Evolutionary conservation across 805 yeast genomes (phyloP), one percentile per base, ranked within the genome.

Genomic region (Suhomyces sp.): DNA sequence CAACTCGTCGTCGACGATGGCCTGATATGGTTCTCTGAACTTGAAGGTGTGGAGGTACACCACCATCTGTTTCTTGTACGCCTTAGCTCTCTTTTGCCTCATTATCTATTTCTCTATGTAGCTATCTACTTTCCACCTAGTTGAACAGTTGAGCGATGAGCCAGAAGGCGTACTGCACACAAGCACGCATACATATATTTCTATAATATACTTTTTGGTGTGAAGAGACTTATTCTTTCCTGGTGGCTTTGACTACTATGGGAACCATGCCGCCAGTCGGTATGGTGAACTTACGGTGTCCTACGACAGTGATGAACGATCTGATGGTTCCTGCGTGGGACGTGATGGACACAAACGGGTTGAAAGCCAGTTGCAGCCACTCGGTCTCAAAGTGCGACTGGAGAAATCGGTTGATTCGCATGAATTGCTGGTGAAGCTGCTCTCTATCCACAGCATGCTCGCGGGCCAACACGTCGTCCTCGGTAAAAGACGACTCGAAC

Each of bases 11-110:
- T 94, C 99, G 6, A 92, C 86, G 17, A 93, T 69, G 24, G 90
- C 87, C 73, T 94, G 99, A 61, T 88, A 92, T 2, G 99, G 99
- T 57, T 88, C 91, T 67, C 97, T 83, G 77, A 94, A 94, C 62
- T 88, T 88, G 80, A 93, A 94, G 6, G 96, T 81, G 67, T 90
- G 88, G 59, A 82, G 80, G 62, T 90, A 87, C 51, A 89, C 86
- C 59, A 86, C 83, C 88, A 94, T 87, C 69, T 90, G 97, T 77
- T 93, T 93, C 69, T 93, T 85, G 71, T 94, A 94, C 1, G 94
- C 79, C 70, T 93, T 93, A 50, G 97, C 96, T 72, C 99, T 81
- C 71, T 92, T 93, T 73, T 93, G 97, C 79, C 96, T 90, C 99
- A 93, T 93, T 27, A 31, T 24, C 12, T 41, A 27, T 19, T 23